A percentile compares a stretch with the other conserved stretches of the same genome.
phyloP scores from a whole-genome alignment of 306 rosid genomes.

The Medicago ruthenica region DNA sequence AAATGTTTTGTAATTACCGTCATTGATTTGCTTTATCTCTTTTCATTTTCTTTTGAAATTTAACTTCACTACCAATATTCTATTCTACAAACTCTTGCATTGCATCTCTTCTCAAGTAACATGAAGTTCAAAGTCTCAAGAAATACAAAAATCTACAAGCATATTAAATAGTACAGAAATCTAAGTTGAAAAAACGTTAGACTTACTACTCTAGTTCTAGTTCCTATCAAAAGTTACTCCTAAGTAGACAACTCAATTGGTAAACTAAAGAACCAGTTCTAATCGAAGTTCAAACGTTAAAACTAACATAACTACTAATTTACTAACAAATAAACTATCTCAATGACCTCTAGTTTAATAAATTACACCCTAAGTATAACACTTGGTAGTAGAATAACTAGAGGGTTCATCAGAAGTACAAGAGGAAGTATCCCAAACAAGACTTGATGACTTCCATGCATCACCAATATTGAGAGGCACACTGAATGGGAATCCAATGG shows the following conservation, averaged over 20 bases:
- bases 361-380: background rate
- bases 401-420: slow-evolving; percentile 28
- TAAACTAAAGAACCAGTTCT: background rate
- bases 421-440: slow-evolving; percentile 29
- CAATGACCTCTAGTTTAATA: background rate
- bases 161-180: background rate
- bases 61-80: background rate
- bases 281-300: background rate
- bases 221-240: background rate
- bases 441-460: slow-evolving; percentile 15
- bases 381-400: slow-evolving; percentile 30
- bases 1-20: background rate
- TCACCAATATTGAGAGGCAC: slow-evolving; percentile 11
- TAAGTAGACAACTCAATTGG: background rate
- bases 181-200: background rate
- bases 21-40: background rate
- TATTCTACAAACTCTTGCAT: background rate
- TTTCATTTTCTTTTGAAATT: background rate
- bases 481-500: slow-evolving; percentile 17
- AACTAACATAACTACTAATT: background rate
- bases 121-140: background rate
- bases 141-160: background rate
- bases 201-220: slow-evolving; percentile 8
- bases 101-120: background rate
- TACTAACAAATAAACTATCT: background rate